Evolutionary conservation across 805 yeast species (phyloP).

Genomic region (Candida nonsorbophila): DNA sequence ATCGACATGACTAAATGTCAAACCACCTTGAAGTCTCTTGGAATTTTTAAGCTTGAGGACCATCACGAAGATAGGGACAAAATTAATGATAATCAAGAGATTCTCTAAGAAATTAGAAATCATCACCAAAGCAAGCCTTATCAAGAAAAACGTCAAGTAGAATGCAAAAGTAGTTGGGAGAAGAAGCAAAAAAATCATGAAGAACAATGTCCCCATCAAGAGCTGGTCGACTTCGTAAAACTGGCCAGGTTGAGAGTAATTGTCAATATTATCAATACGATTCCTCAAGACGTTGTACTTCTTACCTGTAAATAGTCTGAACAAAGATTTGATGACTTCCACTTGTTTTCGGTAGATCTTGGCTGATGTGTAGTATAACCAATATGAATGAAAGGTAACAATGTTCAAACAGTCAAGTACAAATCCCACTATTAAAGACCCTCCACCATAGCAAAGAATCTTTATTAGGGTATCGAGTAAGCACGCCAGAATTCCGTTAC

Average conservation of each 20-base stretch:
- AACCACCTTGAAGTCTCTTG: slow-evolving; percentile 53
- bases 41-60: slow-evolving; percentile 77
- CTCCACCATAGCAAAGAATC: slow-evolving; percentile 36
- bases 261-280: slow-evolving; percentile 76
- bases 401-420: slow-evolving; percentile 60
- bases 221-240: slow-evolving; percentile 78
- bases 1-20: slow-evolving; percentile 24
- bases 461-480: slow-evolving; percentile 8
- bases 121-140: slow-evolving; percentile 48
- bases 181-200: slow-evolving; percentile 71
- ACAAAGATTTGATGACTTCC: slow-evolving; percentile 61
- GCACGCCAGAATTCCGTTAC: neutral
- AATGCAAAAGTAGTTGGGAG: slow-evolving; percentile 87
- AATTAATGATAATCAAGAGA: slow-evolving; percentile 61
- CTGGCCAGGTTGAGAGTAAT: slow-evolving; percentile 16
- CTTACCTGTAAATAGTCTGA: slow-evolving; percentile 83
- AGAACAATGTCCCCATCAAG: slow-evolving; percentile 80
- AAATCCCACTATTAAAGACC: slow-evolving; percentile 68
- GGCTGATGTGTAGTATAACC: slow-evolving; percentile 76
- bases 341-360: slow-evolving; percentile 75
- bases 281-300: slow-evolving; percentile 79
- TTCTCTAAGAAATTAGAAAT: slow-evolving; percentile 52
- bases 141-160: slow-evolving; percentile 64
- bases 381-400: slow-evolving; percentile 63
- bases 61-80: slow-evolving; percentile 81